A percentile compares a stretch with the other conserved stretches of the same genome.
Evolutionary conservation across 148 eudicot genomes (phyloP).

Genomic region (Tetragonia tetragonoides): DNA sequence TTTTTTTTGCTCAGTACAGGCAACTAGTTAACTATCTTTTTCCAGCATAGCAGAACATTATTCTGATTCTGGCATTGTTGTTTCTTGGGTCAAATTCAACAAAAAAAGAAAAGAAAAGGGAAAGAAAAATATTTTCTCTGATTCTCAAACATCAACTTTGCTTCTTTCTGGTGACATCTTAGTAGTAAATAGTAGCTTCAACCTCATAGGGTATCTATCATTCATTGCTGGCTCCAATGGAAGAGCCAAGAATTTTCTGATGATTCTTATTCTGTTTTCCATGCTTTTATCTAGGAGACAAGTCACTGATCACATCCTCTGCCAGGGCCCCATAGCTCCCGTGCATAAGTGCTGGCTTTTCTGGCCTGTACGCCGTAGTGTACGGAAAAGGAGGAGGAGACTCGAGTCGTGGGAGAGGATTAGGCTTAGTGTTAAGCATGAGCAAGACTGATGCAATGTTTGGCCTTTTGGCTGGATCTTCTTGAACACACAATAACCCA

Average conservation of each 20-base stretch:
- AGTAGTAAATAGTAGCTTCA: neutral
- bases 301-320: conserved; percentile 14
- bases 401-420: neutral
- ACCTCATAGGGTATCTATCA: neutral
- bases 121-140: neutral
- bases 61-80: neutral
- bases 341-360: neutral
- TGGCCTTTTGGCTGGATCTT: conserved; percentile 32
- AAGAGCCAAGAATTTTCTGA: neutral
- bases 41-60: neutral
- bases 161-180: neutral
- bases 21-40: no score
- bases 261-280: neutral
- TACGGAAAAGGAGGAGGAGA: conserved; percentile 16
- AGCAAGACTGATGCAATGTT: conserved; percentile 23
- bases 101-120: neutral
- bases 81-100: neutral
- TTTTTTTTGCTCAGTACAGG: no score
- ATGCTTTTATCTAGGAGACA: conserved; percentile 20
- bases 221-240: neutral
- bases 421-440: conserved; percentile 20
- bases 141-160: neutral
- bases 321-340: conserved; percentile 2
- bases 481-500: conserved; percentile 17
- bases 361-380: conserved; percentile 2